Base-by-base conservation (phyloP, 2,329 filamentous ascomycete species). In the Botrytis paeoniae region DNA sequence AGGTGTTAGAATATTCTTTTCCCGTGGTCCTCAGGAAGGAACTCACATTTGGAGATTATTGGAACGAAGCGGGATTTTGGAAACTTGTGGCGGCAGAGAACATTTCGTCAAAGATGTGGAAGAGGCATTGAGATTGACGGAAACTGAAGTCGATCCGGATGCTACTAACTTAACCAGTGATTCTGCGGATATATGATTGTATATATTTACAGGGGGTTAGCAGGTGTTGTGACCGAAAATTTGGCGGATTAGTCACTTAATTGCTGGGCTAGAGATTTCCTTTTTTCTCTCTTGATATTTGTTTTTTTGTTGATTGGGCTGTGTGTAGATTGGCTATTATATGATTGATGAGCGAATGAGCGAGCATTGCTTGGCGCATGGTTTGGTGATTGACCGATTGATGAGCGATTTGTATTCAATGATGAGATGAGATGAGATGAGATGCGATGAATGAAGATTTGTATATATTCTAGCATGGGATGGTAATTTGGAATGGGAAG, bases 21-120 rank as follows among this genome's bases (percentile, higher is more conserved):
- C 87, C 41, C 83, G 89, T 16, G 85, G 86, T 0, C 87, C 89
- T 29, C 65, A 66, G 20, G 77, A 78, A 61, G 80, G 78, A 20
- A 78, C 72, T 12, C 76, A 76, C 1, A 79, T 81, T 54, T 95
- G 92, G 85, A 83, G 86, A 69, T 84, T 94, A 70, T 93, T 98
- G 83, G 85, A 89, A 71, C 86, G 88, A 71, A 94, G 92, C 77
- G 95, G 96, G 5, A 98, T 99, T 76, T 88, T 98, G 1, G 93
- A 93, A 1, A 85, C 92, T 70, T 93, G 92, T 73, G 95, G 95
- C 3, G 95, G 95, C 0, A 85, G 88, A 79, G 82, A 85, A 1
- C 91, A 96, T 78, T 97, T 98, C 82, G 92, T 97, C 14, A 86
- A 88, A 37, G 91, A 93, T 76, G 94, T 98, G 1, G 90, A 94